Conservation (phyloP, 306 rosid genomes). For the Leucaena leucocephala region DNA sequence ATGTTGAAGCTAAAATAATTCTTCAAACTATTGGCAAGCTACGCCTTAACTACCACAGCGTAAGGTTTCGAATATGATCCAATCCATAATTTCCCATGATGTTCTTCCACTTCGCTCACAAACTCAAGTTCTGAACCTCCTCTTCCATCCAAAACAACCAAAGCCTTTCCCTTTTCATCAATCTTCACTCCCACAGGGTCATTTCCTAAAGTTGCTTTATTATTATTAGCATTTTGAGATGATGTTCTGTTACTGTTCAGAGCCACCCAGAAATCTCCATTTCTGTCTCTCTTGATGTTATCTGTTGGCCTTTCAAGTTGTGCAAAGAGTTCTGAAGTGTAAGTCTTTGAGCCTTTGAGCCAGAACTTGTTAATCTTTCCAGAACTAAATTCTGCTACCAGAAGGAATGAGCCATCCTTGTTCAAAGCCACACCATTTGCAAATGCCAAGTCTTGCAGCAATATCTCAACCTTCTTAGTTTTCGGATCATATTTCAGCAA, state of each 20-base stretch:
- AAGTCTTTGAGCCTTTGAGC: background rate
- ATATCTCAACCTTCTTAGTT: background rate
- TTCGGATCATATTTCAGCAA: background rate
- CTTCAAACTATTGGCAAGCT: background rate
- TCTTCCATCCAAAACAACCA: background rate
- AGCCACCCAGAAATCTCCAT: background rate
- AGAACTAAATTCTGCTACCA: background rate
- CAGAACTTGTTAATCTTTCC: background rate
- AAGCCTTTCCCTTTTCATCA: background rate
- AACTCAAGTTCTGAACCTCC: background rate
- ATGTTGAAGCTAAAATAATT: too few relatives aligned
- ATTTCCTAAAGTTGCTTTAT: background rate
- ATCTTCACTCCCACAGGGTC: background rate
- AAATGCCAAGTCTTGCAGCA: background rate
- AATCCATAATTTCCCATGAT: background rate
- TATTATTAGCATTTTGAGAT: background rate
- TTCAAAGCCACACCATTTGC: background rate
- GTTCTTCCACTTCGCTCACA: background rate
- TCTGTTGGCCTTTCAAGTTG: background rate
- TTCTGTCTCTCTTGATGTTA: background rate
- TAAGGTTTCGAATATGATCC: background rate
- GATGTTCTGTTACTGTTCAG: background rate
- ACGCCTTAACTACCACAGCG: background rate
- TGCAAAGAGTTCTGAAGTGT: background rate
- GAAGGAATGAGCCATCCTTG: constrained; percentile 1